These are phyloP conservation scores for Metschnikowia lachancei DNA, from an alignment of 805 yeast species.

Conservation along the genomic window DNA sequence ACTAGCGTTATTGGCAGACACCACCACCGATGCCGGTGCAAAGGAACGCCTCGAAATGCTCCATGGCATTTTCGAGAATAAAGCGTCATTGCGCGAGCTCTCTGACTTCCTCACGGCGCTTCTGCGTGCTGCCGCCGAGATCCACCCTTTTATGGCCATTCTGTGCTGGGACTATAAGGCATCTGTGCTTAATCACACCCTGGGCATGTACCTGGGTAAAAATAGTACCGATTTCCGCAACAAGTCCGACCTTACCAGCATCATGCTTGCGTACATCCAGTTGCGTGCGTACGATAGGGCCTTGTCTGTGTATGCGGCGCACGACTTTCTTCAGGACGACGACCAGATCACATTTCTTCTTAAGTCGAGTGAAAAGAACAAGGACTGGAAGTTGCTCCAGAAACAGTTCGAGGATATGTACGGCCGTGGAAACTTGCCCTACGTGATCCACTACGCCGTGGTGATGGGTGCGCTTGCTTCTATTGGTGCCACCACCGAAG, in stretches of 20 bases:
- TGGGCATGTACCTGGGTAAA: neutral
- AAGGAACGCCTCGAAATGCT: neutral
- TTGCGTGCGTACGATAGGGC: conserved; percentile 24
- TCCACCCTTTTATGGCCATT: conserved; percentile 9
- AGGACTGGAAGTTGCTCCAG: conserved; percentile 56
- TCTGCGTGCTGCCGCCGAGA: conserved; percentile 3
- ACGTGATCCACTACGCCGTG: conserved; percentile 53
- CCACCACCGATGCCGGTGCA: neutral
- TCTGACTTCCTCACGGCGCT: conserved; percentile 8
- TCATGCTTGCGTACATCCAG: conserved; percentile 30
- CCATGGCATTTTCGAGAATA: neutral
- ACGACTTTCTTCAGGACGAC: conserved; percentile 44
- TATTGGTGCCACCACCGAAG: conserved; percentile 47
- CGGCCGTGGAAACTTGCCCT: conserved; percentile 53
- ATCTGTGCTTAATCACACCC: conserved; percentile 3
- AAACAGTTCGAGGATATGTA: conserved; percentile 54
- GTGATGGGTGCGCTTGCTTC: conserved; percentile 59
- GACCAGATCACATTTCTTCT: conserved; percentile 50
- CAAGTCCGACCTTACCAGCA: conserved; percentile 27
- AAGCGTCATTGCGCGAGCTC: neutral
- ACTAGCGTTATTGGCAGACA: conserved; percentile 1
- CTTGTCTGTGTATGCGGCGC: conserved; percentile 29
- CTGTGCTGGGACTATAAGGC: conserved; percentile 24
- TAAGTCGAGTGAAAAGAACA: conserved; percentile 41
- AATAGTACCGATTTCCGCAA: conserved; percentile 8